phyloP scores from a whole-genome alignment of 1,139 yeast species.

The Wickerhamomyces sp. region DNA sequence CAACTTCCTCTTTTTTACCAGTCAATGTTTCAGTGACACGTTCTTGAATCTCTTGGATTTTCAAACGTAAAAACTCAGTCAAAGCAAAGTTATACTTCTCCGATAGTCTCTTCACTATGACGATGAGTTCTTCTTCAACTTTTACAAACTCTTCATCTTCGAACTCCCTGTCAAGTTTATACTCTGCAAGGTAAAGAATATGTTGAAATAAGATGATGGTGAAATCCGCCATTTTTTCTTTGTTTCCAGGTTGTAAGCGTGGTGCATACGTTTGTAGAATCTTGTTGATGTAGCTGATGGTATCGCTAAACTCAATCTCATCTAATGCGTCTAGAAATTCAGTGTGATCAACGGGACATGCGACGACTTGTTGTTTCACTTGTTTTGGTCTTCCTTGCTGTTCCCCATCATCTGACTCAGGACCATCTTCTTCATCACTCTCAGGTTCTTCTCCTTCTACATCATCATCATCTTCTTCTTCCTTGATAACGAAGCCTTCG shows the following conservation, averaged over 20 bases:
- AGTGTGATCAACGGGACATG: slow-evolving; percentile 56
- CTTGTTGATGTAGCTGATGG: slow-evolving; percentile 44
- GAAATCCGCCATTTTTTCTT: slow-evolving; percentile 64
- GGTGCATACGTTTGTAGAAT: slow-evolving; percentile 68
- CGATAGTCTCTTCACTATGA: slow-evolving; percentile 53
- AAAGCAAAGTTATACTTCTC: slow-evolving; percentile 61
- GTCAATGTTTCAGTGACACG: slow-evolving; percentile 31
- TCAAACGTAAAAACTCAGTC: slow-evolving; percentile 49
- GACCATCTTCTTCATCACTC: neutral
- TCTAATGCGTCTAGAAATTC: slow-evolving; percentile 41
- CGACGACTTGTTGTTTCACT: slow-evolving; percentile 20
- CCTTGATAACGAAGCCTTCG: slow-evolving; percentile 28
- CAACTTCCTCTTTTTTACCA: slow-evolving; percentile 8
- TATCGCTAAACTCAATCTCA: slow-evolving; percentile 37
- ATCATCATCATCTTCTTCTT: slow-evolving; percentile 19
- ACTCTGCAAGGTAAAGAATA: slow-evolving; percentile 45
- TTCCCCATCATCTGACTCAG: slow-evolving; percentile 12
- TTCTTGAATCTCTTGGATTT: slow-evolving; percentile 43
- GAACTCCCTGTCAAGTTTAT: slow-evolving; percentile 22
- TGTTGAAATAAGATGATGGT: slow-evolving; percentile 63
- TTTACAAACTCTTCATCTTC: slow-evolving; percentile 22
- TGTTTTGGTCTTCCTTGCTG: slow-evolving; percentile 14
- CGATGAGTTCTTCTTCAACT: slow-evolving; percentile 42
- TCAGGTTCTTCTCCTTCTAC: slow-evolving; percentile 23
- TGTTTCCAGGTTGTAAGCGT: slow-evolving; percentile 74